Evolutionary conservation across 495 filamentous ascomycete genomes (phyloP), one percentile per base, ranked within the genome.

Genomic region (Penicillium paradoxum): DNA sequence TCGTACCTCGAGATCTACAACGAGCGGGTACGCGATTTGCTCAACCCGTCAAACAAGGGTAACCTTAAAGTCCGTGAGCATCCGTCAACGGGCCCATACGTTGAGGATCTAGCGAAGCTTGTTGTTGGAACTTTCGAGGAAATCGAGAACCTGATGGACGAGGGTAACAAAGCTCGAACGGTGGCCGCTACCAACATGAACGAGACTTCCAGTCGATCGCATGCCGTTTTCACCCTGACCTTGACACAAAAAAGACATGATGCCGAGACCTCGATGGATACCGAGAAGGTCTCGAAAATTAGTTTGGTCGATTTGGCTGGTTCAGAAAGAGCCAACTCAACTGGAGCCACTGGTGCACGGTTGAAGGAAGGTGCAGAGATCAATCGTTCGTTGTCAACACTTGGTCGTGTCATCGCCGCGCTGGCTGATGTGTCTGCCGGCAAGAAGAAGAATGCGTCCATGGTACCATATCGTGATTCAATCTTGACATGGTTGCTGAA

Each of bases 171-270:
- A 68, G 95, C 95, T 6, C 78, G 95, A 75, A 99, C 95, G 17
- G 95, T 99, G 33, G 95, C 95, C 4, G 95, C 95, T 4, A 99
- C 95, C 33, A 99, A 97, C 77, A 97, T 97, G 93, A 99, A 99
- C 76, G 93, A 97, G 73, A 97, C 95, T 3, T 97, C 91, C 45
- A 96, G 90, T 82, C 83, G 95, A 72, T 96, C 90, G 61, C 95
- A 99, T 66, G 95, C 95, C 32, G 95, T 99, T 13, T 99, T 99
- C 68, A 99, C 95, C 6, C 75, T 99, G 36, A 97, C 91, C 49
- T 77, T 99, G 18, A 95, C 91, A 4, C 95, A 97, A 64, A 96
- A 96, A 68, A 79, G 89, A 53, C 90, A 90, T 60, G 95, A 99
- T 65, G 75, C 83, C 0, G 95, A 97, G 67, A 97, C 92, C 0